Conservation (phyloP, 441 rosid species). For the Eutrema salsugineum region DNA sequence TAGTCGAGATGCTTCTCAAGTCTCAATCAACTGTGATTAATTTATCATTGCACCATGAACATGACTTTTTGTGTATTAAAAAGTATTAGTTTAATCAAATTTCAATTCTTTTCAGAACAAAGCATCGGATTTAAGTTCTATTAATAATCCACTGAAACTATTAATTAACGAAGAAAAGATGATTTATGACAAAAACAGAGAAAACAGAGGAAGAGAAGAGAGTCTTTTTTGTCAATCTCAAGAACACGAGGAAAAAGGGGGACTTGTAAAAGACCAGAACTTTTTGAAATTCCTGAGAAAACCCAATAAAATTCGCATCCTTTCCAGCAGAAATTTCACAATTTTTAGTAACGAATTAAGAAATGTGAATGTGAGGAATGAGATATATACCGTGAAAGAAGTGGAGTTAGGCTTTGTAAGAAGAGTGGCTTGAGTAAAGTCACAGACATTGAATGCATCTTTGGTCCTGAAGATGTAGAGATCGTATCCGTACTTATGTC, state of each 20-base stretch:
- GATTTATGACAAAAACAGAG: neutral
- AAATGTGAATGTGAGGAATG: neutral
- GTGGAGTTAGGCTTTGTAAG: conserved; percentile 69
- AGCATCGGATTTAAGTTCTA: conserved; percentile 15
- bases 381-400: conserved; percentile 53
- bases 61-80: conserved; percentile 11
- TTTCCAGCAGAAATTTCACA: neutral
- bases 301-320: neutral
- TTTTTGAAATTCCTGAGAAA: conserved; percentile 8
- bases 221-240: conserved; percentile 26
- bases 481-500: conserved; percentile 57
- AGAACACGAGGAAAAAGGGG: conserved; percentile 16
- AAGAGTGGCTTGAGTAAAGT: conserved; percentile 69
- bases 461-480: conserved; percentile 85
- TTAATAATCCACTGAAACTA: neutral
- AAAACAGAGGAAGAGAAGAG: conserved; percentile 10
- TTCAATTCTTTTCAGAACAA: conserved; percentile 13
- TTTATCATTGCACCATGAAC: conserved; percentile 1
- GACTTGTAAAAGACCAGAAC: conserved; percentile 9
- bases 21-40: neutral
- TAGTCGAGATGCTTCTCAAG: neutral
- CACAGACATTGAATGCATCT: conserved; percentile 74
- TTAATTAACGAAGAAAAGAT: neutral
- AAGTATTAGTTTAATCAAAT: neutral
- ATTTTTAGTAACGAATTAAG: neutral